Evolutionary conservation across 192 early-diverging fungal genomes (phyloP), one percentile per base, ranked within the genome.

Genomic region (Entrophospora sp.): DNA sequence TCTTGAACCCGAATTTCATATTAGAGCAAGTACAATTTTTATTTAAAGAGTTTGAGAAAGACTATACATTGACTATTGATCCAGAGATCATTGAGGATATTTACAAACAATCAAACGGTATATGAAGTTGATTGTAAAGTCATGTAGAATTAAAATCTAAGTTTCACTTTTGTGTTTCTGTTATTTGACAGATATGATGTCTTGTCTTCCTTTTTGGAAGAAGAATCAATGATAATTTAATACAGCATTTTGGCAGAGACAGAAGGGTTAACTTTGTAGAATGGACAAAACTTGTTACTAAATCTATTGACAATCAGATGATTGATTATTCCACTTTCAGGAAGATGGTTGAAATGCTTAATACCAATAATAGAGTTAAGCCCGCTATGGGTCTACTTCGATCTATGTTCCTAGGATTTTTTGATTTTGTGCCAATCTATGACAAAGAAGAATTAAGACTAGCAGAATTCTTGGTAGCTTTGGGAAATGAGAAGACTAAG

Each of bases 1-100:
- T 45, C 27, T 9, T 12, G 24, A 67, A 67, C 25, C 55, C 55
- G 31, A 36, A 67, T 37, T 67, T 67, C 55, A 58, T 18, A 1
- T 4, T 25, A 28, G 30, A 58, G 6, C 53, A 67, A 37, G 32
- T 45, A 24, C 36, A 67, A 18, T 13, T 1, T 12, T 22, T 67
- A 31, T 67, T 43, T 36, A 32, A 31, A 12, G 53, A 58, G 20
- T 67, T 45, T 57, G 66, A 7, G 16, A 25, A 25, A 25, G 37
- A 67, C 0, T 18, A 14, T 4, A 31, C 46, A 0, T 46, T 69
- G 5, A 60, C 31, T 5, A 69, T 73, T 37, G 71, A 60, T n/a
- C 20, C 16, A 16, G 40, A 55, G 18, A 48, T 73, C 31, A 51
- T 73, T n/a, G 42, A 69, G n/a, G 62, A 65, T 32, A 73, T 73